phyloP scores from a whole-genome alignment of 768 basidiomycete genomes.

The Pholiota microspora region DNA sequence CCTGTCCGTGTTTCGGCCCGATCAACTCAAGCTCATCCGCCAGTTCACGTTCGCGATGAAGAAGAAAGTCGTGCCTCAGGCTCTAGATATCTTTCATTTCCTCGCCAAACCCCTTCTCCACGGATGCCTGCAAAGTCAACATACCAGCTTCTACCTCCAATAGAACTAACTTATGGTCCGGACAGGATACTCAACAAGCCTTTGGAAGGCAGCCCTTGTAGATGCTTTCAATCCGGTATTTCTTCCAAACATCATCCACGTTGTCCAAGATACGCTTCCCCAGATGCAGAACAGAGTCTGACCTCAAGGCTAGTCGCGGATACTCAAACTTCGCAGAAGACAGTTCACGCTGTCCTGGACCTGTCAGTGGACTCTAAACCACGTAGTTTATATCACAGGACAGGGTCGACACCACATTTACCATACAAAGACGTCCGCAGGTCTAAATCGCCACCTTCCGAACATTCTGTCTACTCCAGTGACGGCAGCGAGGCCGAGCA shows the following conservation, averaged over 20 bases:
- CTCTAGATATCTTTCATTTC: conserved; percentile 1
- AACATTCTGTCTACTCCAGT: conserved; percentile 15
- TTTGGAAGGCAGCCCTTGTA: conserved; percentile 9
- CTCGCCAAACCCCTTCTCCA: conserved; percentile 7
- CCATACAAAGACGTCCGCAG: conserved; percentile 15
- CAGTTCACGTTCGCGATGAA: background rate
- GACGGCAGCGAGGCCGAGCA: conserved; percentile 17
- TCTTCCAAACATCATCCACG: conserved; percentile 12
- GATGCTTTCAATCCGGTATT: conserved; percentile 8
- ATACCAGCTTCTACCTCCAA: conserved; percentile 20
- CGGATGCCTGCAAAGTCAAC: conserved; percentile 15
- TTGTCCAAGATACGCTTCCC: conserved; percentile 15
- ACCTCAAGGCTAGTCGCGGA: background rate
- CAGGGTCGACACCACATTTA: conserved; percentile 25
- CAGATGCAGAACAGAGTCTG: conserved; percentile 9
- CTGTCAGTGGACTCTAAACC: conserved; percentile 16
- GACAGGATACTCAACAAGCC: conserved; percentile 11
- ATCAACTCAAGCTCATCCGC: conserved; percentile 2
- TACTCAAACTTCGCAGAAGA: conserved; percentile 12
- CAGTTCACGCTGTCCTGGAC: conserved; percentile 19
- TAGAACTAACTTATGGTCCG: conserved; percentile 17
- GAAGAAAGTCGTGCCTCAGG: conserved; percentile 4
- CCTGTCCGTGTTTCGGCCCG: background rate
- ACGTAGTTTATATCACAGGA: conserved; percentile 19
- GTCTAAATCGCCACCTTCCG: conserved; percentile 10